Evolutionary conservation across 768 basidiomycete species (phyloP).

Genomic region (Leucogyrophana mollusca): DNA sequence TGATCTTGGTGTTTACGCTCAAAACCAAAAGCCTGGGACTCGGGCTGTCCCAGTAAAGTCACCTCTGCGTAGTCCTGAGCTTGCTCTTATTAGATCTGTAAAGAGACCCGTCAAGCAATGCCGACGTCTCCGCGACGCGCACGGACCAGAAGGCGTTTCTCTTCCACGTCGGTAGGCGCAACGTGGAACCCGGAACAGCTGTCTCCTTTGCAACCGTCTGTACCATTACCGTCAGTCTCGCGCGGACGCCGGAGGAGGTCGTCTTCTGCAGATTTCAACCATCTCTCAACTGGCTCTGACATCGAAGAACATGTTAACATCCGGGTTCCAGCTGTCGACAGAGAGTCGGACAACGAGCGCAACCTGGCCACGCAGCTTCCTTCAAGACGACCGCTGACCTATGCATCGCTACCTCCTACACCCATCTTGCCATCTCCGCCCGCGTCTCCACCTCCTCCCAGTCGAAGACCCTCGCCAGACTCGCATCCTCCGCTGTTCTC

Average conservation of each 20-base stretch:
- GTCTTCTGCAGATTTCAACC: slow-evolving; percentile 9
- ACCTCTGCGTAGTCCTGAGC: no score
- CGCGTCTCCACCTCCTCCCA: slow-evolving; percentile 22
- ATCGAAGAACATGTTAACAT: background rate
- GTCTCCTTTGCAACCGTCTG: slow-evolving; percentile 2
- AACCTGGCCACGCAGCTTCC: no score
- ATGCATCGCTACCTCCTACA: slow-evolving; percentile 74
- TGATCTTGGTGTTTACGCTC: no score
- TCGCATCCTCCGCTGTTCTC: slow-evolving; percentile 57
- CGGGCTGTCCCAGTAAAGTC: no score
- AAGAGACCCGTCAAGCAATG: slow-evolving; percentile 12
- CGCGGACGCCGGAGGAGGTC: slow-evolving; percentile 14
- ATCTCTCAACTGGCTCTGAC: background rate
- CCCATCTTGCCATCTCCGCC: slow-evolving; percentile 56
- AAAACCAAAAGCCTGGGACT: no score
- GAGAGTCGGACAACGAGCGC: no score
- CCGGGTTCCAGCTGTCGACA: no score
- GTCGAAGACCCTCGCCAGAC: slow-evolving; percentile 12
- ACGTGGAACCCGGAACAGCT: slow-evolving; percentile 21
- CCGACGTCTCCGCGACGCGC: slow-evolving; percentile 32
- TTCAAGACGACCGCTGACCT: slow-evolving; percentile 44
- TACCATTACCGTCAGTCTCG: slow-evolving; percentile 6
- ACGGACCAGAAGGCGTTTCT: slow-evolving; percentile 26
- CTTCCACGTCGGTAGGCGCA: slow-evolving; percentile 23
- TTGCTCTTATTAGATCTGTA: background rate